Percentiles rank a stretch among this genome's conserved stretches.
phyloP scores from a whole-genome alignment of 2,329 filamentous ascomycete species.

The Drechslerella coelobrocha region DNA sequence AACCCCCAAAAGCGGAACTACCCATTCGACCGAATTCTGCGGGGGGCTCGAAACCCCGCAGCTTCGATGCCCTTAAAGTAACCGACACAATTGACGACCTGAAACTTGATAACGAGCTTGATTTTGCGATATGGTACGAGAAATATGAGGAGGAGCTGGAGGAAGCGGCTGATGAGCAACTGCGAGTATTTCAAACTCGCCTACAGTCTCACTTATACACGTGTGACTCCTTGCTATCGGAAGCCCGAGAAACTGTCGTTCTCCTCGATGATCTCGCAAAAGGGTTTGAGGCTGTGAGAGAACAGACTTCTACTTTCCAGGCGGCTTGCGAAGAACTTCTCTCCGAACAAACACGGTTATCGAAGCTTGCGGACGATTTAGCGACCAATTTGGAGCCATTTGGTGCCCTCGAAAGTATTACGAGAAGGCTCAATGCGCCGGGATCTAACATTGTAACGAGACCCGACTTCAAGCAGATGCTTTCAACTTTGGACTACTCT shows the following conservation, averaged over 20 bases:
- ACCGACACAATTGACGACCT: slow-evolving; percentile 55
- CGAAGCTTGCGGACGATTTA: slow-evolving; percentile 80
- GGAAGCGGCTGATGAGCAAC: slow-evolving; percentile 82
- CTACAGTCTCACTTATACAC: slow-evolving; percentile 62
- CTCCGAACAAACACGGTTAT: slow-evolving; percentile 78
- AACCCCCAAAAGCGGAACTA: slow-evolving; percentile 52
- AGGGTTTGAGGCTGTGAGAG: slow-evolving; percentile 85
- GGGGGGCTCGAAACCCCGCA: slow-evolving; percentile 42
- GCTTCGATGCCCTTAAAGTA: slow-evolving; percentile 38
- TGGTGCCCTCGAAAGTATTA: slow-evolving; percentile 88
- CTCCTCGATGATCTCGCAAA: slow-evolving; percentile 79
- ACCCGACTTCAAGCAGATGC: slow-evolving; percentile 84
- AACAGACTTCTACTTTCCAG: slow-evolving; percentile 91
- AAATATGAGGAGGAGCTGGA: slow-evolving; percentile 72
- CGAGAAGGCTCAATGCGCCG: slow-evolving; percentile 86
- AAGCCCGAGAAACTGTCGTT: slow-evolving; percentile 76
- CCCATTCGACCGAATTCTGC: slow-evolving; percentile 52
- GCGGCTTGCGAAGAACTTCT: slow-evolving; percentile 88
- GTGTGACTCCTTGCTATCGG: slow-evolving; percentile 76
- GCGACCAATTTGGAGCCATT: slow-evolving; percentile 94
- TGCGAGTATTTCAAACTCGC: slow-evolving; percentile 85
- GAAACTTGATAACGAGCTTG: slow-evolving; percentile 62
- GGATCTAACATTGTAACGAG: slow-evolving; percentile 87
- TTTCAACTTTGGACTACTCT: slow-evolving; percentile 85
- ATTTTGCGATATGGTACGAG: slow-evolving; percentile 68